Evolutionary conservation across 2,329 filamentous ascomycete genomes (phyloP), one percentile per base, ranked within the genome.

Genomic region (Microdochium paspali): DNA sequence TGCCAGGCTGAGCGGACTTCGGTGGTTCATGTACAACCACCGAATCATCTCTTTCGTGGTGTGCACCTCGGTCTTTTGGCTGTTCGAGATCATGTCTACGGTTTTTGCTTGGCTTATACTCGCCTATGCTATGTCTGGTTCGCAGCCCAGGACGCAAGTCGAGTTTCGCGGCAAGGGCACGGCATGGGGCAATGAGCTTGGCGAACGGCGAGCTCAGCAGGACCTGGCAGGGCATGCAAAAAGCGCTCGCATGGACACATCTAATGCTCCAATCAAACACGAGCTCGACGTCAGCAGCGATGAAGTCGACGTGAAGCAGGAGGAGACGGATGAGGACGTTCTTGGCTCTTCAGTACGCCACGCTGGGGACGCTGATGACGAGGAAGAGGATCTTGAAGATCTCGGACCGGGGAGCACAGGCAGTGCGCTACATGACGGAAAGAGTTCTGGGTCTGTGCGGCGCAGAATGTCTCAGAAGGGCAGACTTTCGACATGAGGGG

Each of bases 1-100:
- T 24, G 90, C 91, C 4, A 77, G 81, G 46, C 81, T 96, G 53
- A 74, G 77, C 10, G 91, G 91, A 0, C 63, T 96, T 51, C 72
- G 85, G 44, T 93, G 86, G 80, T 58, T 90, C 47, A 95, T 98
- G 87, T 93, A 93, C 58, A 82, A 88, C 51, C 84, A 91, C 67
- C 80, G 85, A 12, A 58, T 93, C 30, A 63, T 80, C 2, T 82
- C 82, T 4, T 90, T 89, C 49, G 46, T 85, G 1, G 58, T 83
- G 1, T 85, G 90, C 57, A 87, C 83, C 0, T 64, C 70, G 1
- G 55, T 79, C 0, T 96, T 96, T 65, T 97, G 90, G 89, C 61
- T 70, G 1, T 79, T 80, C 12, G 89, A 91, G 59, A 73, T 94
- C 57, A 53, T 80, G 0, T 84, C 83, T 39, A 78, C 86, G 61